A percentile compares a stretch with the other conserved stretches of the same genome.
These are phyloP conservation scores for Plectosphaerella cucumerina DNA, from an alignment of 2,329 filamentous ascomycete genomes.

Conservation along the genomic window DNA sequence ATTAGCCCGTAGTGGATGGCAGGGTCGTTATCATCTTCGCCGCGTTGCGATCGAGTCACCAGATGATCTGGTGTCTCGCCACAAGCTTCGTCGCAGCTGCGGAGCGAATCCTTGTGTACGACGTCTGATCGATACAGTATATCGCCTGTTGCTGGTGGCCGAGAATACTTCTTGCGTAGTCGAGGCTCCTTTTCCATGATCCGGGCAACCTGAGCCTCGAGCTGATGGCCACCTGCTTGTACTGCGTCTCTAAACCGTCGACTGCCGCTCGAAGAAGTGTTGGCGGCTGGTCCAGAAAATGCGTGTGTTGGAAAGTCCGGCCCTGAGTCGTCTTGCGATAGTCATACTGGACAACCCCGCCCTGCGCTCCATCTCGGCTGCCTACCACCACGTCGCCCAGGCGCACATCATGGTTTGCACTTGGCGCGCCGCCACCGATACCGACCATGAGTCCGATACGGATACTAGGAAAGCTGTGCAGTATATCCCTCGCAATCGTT, in stretches of 20 bases:
- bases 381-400: conserved; percentile 21
- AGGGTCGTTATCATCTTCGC: neutral
- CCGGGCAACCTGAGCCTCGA: neutral
- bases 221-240: neutral
- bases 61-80: neutral
- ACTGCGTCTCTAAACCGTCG: neutral
- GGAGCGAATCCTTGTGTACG: conserved; percentile 2
- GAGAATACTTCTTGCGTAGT: neutral
- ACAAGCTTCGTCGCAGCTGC: conserved; percentile 4
- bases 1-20: conserved; percentile 9
- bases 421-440: conserved; percentile 17
- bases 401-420: conserved; percentile 13
- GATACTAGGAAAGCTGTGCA: conserved; percentile 23
- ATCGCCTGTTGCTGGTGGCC: neutral
- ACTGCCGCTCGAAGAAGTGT: neutral
- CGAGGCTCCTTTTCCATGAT: neutral
- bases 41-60: neutral
- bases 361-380: conserved; percentile 2
- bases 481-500: conserved; percentile 21
- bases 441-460: conserved; percentile 27
- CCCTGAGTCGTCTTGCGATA: conserved; percentile 10
- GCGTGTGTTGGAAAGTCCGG: conserved; percentile 1
- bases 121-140: conserved; percentile 5
- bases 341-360: conserved; percentile 10
- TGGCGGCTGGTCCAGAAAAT: conserved; percentile 4